Percentiles rank a stretch among this genome's conserved stretches.
These are phyloP conservation scores for Aeminium ludgeri DNA, from an alignment of 495 filamentous ascomycete genomes.

Conservation along the genomic window DNA sequence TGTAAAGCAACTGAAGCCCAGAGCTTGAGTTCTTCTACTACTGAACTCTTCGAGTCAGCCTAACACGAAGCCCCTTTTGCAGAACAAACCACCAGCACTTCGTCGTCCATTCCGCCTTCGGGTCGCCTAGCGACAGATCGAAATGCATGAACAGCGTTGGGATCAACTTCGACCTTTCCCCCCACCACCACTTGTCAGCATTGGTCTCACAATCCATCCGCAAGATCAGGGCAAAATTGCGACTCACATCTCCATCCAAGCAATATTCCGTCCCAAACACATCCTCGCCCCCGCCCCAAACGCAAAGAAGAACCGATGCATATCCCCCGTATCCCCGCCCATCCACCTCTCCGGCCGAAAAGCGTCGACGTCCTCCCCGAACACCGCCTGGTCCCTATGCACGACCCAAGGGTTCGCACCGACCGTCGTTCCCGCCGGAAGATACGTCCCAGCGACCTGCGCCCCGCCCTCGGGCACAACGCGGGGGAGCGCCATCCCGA, in stretches of 20 bases:
- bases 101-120: constrained; percentile 15
- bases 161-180: constrained; percentile 16
- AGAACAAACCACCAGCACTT: constrained; percentile 17
- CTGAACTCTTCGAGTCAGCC: constrained; percentile 7
- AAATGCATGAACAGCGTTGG: constrained; percentile 19
- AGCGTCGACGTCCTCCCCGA: constrained; percentile 17
- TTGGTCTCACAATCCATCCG: too few species aligned
- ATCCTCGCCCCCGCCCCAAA: constrained; percentile 21
- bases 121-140: constrained; percentile 16
- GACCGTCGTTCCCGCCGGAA: constrained; percentile 17
- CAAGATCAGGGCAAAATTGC: not conserved
- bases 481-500: constrained; percentile 19
- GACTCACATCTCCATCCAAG: constrained; percentile 21
- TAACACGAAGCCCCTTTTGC: constrained; percentile 14
- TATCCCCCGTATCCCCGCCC: constrained; percentile 13
- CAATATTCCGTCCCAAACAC: constrained; percentile 22
- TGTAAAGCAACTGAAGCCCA: too few species aligned
- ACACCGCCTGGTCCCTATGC: constrained; percentile 17
- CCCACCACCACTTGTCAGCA: too few species aligned
- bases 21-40: too few species aligned
- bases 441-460: constrained; percentile 14
- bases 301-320: constrained; percentile 22
- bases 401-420: constrained; percentile 22
- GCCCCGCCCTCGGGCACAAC: constrained; percentile 16
- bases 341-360: constrained; percentile 19